Conservation (phyloP, 2,329 filamentous ascomycete genomes). For the Lachnellula arida region DNA sequence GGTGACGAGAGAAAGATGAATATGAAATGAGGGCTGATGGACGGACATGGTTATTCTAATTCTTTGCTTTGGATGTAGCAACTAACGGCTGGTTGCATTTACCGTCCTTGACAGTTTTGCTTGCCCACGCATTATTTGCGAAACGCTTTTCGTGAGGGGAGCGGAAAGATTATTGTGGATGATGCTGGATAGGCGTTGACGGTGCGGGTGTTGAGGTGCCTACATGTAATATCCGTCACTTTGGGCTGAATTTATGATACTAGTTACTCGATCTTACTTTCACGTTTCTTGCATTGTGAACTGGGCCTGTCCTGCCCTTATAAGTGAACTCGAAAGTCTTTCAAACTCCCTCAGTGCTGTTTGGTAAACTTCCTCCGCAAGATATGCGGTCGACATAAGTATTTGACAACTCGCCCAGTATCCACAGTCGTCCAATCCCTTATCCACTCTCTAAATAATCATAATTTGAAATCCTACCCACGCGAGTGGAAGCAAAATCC, state of each 20-base stretch:
- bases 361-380: no score
- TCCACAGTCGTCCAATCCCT: no score
- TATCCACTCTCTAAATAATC: no score
- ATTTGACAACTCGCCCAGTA: no score
- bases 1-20: background rate
- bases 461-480: no score
- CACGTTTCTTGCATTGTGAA: no score
- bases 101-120: background rate
- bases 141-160: background rate
- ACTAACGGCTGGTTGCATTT: background rate
- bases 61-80: background rate
- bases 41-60: background rate
- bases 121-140: background rate
- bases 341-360: no score
- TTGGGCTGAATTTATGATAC: background rate
- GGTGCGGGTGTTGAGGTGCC: background rate
- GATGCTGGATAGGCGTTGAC: background rate
- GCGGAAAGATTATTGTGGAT: background rate
- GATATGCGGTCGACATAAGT: no score
- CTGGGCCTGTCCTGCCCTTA: no score
- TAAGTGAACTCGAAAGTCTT: no score
- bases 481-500: no score
- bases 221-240: background rate
- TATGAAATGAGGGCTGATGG: background rate
- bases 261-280: no score